A percentile compares a stretch with the other conserved stretches of the same genome.
phyloP scores from a whole-genome alignment of 495 filamentous ascomycete species.

The Amphirosellinia nigrospora region DNA sequence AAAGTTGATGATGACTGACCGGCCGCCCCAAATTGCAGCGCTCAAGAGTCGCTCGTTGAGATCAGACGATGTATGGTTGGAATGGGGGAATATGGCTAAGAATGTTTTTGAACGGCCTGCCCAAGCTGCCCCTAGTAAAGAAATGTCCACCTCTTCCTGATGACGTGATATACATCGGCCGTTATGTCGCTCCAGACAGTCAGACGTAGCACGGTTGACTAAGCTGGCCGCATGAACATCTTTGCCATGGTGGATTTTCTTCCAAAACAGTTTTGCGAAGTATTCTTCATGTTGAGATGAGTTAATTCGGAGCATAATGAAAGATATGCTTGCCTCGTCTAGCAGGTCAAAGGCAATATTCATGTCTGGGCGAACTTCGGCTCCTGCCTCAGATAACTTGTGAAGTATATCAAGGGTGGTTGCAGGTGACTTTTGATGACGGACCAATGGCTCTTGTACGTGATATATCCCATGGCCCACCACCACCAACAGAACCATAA shows the following conservation, averaged over 20 bases:
- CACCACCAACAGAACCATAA: background rate
- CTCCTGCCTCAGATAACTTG: background rate
- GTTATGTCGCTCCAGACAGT: background rate
- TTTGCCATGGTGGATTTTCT: background rate
- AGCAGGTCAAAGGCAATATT: background rate
- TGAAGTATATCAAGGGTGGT: background rate
- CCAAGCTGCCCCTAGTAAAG: background rate
- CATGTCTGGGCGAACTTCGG: background rate
- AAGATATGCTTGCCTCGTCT: background rate
- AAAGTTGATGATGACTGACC: background rate
- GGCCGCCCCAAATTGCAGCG: background rate
- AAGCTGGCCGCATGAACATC: background rate
- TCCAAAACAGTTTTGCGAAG: background rate
- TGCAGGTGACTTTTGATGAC: too few species aligned
- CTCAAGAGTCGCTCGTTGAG: background rate
- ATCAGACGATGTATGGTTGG: background rate
- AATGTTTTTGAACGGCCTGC: background rate
- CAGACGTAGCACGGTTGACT: background rate
- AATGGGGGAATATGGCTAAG: background rate
- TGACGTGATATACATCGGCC: background rate
- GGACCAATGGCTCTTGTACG: background rate
- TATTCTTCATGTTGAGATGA: conserved; percentile 2
- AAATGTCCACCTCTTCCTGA: background rate
- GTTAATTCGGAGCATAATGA: background rate
- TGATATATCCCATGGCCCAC: background rate